Evolutionary conservation across 2,329 filamentous ascomycete genomes (phyloP).

Genomic region (Byssochlamys sp.): DNA sequence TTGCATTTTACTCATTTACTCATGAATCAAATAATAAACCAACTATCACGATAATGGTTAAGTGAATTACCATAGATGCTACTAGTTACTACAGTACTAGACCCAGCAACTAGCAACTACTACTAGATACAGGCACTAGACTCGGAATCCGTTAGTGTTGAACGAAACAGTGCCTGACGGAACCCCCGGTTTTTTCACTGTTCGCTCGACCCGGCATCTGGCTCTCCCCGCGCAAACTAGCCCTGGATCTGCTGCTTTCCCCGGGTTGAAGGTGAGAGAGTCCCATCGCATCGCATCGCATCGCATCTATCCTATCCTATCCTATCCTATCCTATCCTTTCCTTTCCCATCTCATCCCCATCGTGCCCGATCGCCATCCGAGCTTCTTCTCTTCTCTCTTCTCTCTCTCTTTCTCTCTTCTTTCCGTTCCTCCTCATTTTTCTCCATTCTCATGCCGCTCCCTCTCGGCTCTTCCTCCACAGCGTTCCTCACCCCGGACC

Average conservation of each 20-base stretch:
- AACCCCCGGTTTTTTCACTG: not conserved
- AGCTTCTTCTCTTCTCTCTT: slow-evolving; percentile 2
- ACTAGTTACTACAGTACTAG: too few species aligned
- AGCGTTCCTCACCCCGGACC: not conserved
- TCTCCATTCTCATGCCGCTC: slow-evolving; percentile 12
- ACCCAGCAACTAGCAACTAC: too few species aligned
- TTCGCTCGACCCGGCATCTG: not conserved
- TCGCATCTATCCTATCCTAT: slow-evolving; percentile 3
- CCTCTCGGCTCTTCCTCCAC: slow-evolving; percentile 3
- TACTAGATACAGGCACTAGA: too few species aligned
- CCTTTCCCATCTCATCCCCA: not conserved
- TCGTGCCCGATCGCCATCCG: slow-evolving; percentile 4
- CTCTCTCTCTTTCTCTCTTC: slow-evolving; percentile 1
- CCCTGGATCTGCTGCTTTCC: slow-evolving; percentile 2
- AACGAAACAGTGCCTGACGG: not conserved
- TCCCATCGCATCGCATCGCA: not conserved
- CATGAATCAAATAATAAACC: too few species aligned
- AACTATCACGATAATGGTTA: too few species aligned
- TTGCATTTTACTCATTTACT: too few species aligned
- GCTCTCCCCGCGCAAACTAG: not conserved
- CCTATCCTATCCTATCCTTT: slow-evolving; percentile 3
- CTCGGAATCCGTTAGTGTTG: too few species aligned
- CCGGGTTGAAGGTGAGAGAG: slow-evolving; percentile 1
- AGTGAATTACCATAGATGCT: too few species aligned
- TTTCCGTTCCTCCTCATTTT: slow-evolving; percentile 5